Conservation (phyloP, 2,329 filamentous ascomycete species). For the Paracorniculantispora psalliotae region DNA sequence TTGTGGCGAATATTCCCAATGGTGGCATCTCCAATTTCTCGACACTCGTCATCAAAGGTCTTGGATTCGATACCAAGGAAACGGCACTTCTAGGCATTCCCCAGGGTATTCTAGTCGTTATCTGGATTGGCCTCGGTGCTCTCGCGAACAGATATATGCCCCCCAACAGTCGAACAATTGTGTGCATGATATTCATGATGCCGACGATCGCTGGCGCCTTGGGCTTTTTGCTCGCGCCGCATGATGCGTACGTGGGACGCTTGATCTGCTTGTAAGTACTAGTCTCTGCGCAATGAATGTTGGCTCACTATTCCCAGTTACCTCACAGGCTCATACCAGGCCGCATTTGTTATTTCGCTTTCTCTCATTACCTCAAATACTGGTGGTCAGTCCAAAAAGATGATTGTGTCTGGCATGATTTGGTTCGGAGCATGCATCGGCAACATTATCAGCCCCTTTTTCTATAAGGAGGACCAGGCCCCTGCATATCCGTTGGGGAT, state of each 20-base stretch:
- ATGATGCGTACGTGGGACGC: conserved; percentile 45
- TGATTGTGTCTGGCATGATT: conserved; percentile 57
- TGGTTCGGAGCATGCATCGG: conserved; percentile 57
- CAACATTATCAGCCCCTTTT: conserved; percentile 59
- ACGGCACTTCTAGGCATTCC: conserved; percentile 36
- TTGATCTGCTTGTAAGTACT: conserved; percentile 47
- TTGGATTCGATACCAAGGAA: conserved; percentile 43
- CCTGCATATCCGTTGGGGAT: conserved; percentile 37
- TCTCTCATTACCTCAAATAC: conserved; percentile 46
- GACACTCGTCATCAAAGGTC: conserved; percentile 54
- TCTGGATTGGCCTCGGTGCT: conserved; percentile 37
- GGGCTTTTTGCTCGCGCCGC: conserved; percentile 50
- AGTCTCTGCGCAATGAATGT: neutral
- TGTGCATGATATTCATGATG: conserved; percentile 51
- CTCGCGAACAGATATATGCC: conserved; percentile 35
- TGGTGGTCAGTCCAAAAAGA: conserved; percentile 57
- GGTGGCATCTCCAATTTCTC: conserved; percentile 58
- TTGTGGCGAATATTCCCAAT: conserved; percentile 50
- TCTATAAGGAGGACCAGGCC: conserved; percentile 52
- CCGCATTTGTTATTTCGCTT: conserved; percentile 36
- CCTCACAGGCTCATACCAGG: conserved; percentile 34
- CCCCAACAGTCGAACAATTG: conserved; percentile 45
- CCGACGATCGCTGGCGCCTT: conserved; percentile 56
- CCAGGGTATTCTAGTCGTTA: conserved; percentile 31
- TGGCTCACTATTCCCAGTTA: conserved; percentile 18